Conservation (phyloP, 2,329 filamentous ascomycete genomes). For the Paracoccidioides brasiliensis region DNA sequence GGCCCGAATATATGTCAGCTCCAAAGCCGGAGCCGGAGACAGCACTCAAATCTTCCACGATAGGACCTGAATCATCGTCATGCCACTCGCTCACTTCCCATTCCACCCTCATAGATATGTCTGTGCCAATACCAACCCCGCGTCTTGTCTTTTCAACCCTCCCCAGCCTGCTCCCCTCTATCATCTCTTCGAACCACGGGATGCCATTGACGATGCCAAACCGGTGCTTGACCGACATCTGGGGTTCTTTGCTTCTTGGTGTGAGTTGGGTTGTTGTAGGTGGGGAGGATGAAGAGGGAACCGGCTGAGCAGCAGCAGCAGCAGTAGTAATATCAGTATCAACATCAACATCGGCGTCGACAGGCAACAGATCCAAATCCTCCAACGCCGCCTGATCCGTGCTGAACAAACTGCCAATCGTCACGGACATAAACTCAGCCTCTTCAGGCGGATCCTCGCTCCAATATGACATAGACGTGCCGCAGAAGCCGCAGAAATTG, state of each 20-base stretch:
- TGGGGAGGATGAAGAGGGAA: not conserved
- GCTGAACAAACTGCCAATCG: constrained; percentile 60
- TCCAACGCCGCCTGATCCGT: constrained; percentile 62
- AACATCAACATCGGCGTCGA: constrained; percentile 26
- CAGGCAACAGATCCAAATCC: constrained; percentile 59
- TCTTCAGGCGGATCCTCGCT: constrained; percentile 58
- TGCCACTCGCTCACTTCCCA: constrained; percentile 76
- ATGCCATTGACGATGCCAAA: constrained; percentile 41
- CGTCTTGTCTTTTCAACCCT: constrained; percentile 48
- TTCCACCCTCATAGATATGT: constrained; percentile 55
- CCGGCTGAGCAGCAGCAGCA: not conserved
- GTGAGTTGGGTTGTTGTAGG: constrained; percentile 9
- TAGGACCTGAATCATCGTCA: constrained; percentile 26
- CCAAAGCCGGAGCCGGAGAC: not conserved
- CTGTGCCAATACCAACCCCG: constrained; percentile 46
- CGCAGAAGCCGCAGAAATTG: constrained; percentile 85
- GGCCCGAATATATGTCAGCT: too few species aligned
- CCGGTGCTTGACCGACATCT: constrained; percentile 25
- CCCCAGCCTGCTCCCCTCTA: constrained; percentile 61
- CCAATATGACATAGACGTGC: constrained; percentile 75
- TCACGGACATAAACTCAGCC: constrained; percentile 66
- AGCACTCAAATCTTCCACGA: not conserved
- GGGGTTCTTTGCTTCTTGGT: constrained; percentile 7
- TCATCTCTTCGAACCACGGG: constrained; percentile 75
- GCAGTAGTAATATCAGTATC: constrained; percentile 8